Evolutionary conservation across 441 rosid species (phyloP), one percentile per base, ranked within the genome.

Genomic region (Raphanus hybrid): DNA sequence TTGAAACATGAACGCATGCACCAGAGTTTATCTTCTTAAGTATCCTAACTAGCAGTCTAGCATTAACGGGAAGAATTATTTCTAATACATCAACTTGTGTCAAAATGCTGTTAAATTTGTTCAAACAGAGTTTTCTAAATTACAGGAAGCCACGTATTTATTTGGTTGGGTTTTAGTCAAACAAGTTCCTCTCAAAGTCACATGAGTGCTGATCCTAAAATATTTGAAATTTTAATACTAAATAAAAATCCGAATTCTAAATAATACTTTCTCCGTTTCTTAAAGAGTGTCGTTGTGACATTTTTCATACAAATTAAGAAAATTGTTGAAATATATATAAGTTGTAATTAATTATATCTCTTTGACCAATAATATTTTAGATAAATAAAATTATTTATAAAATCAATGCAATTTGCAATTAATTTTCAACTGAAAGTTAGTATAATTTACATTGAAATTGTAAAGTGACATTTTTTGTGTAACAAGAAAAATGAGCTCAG

Each of bases 71-170:
- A 1, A 8, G 26, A 54, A 16, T 15, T 54, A 18, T 55, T 16
- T 18, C 60, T 18, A 20, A 8, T 8, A 11, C 27, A 55, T 18
- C 26, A 55, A 8, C 11, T 8, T 64, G 23, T 48, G 16, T 5
- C 54, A 48, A 48, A 23, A 48, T 48, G 54, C 66, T 26, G 0
- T 37, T 37, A 27, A 20, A 39, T 3, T 52, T 7, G 1, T 16
- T 3, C 26, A 12, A 35, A 48, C 6, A 3, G n/a, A 6, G n/a
- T 52, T 20, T 26, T 71, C 16, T 3, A 5, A 60, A 39, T 41
- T 41, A 60, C 16, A 43, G 6, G 58, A 43, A 43, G 67, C 29
- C 39, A 60, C 67, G 75, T 57, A 60, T 60, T 60, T 59, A 59
- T 6, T 59, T 0, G 20, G 8, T 59, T 41, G 55, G 55, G 26